Evolutionary conservation across 257 asterid genomes (phyloP).

Genomic region (Penstemon davidsonii): DNA sequence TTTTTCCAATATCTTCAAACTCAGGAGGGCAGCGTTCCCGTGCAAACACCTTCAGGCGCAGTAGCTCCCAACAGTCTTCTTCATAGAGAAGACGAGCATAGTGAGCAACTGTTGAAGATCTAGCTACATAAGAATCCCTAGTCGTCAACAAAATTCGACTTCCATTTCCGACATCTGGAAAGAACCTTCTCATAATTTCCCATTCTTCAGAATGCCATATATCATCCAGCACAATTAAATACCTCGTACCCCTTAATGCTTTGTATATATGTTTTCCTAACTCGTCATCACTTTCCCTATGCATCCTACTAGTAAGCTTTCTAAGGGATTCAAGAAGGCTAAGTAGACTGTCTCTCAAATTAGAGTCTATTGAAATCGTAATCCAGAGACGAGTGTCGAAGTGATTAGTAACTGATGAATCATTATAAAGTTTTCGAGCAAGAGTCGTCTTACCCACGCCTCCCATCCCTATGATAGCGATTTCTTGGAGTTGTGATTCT

Average conservation of each 20-base stretch:
- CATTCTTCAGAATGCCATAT: constrained; percentile 19
- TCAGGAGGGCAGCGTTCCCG: background rate
- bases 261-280: constrained; percentile 14
- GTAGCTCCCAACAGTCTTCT: too few species aligned
- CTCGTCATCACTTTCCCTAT: background rate
- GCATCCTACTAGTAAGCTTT: background rate
- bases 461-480: too few species aligned
- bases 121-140: background rate
- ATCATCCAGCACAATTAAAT: constrained; percentile 30
- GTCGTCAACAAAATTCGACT: constrained; percentile 31
- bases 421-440: too few species aligned
- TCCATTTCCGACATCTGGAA: background rate
- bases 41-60: background rate
- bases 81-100: too few species aligned
- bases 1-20: background rate
- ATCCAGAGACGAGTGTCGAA: background rate
- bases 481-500: too few species aligned
- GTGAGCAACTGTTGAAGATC: too few species aligned
- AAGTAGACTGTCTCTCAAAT: background rate
- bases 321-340: background rate
- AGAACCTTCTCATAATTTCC: constrained; percentile 15
- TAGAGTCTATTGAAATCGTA: background rate
- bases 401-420: too few species aligned
- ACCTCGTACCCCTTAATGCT: constrained; percentile 12
- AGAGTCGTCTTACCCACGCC: too few species aligned